Conservation (phyloP, 345 rosid species). For the Populus euphratica region DNA sequence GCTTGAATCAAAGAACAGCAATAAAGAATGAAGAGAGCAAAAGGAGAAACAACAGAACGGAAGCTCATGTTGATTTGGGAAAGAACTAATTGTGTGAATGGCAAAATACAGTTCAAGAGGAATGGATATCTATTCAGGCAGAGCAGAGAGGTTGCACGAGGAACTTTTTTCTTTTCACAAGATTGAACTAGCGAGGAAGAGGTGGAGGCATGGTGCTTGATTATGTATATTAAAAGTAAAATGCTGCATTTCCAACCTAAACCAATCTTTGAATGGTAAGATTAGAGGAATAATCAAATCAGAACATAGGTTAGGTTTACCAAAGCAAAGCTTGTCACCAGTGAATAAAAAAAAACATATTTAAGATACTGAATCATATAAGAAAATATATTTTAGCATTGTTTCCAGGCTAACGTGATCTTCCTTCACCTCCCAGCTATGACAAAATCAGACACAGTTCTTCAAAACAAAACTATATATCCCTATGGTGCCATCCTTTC, state of each 20-base stretch:
- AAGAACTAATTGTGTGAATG: background rate
- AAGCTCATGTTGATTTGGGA: slow-evolving; percentile 23
- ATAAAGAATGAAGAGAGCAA: slow-evolving; percentile 13
- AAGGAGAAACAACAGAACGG: slow-evolving; percentile 9
- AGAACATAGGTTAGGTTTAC: no score
- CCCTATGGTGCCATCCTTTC: no score
- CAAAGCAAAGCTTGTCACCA: no score
- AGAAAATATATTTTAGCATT: no score
- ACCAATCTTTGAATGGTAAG: no score
- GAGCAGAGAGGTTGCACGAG: background rate
- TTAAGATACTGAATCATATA: background rate
- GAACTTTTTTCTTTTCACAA: background rate
- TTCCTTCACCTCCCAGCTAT: background rate
- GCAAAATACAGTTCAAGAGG: background rate
- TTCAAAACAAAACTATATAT: no score
- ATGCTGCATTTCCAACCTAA: no score
- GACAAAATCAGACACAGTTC: no score
- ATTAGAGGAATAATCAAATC: no score
- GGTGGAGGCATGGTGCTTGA: background rate
- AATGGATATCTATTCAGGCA: background rate
- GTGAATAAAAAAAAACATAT: no score
- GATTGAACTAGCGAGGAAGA: background rate
- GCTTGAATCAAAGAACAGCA: slow-evolving; percentile 34
- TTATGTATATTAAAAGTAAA: no score
- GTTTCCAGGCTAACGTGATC: no score